Conservation (phyloP, 306 rosid genomes). For the Astragalus membranaceus region DNA sequence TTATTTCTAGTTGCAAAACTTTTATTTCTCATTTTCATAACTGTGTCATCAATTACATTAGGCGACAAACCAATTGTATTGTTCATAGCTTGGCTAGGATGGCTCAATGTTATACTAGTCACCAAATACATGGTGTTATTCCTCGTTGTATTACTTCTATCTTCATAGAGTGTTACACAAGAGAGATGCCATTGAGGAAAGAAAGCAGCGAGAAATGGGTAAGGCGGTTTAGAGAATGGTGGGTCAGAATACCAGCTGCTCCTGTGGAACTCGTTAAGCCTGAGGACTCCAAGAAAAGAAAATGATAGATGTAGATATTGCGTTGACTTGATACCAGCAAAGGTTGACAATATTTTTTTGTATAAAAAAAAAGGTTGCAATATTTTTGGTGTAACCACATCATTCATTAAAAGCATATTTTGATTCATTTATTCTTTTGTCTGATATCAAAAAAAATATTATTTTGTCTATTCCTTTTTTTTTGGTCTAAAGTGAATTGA, state of each 20-base stretch:
- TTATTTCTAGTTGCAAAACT: too few relatives aligned
- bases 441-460: neutral
- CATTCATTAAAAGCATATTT: neutral
- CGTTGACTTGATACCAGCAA: neutral
- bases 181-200: constrained; percentile 79
- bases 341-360: neutral
- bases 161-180: constrained; percentile 67
- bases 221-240: constrained; percentile 86
- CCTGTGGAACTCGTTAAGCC: constrained; percentile 72
- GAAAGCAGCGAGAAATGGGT: constrained; percentile 53
- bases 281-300: constrained; percentile 61
- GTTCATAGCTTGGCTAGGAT: too few relatives aligned
- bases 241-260: constrained; percentile 94
- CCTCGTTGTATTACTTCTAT: too few relatives aligned
- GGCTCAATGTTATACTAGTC: too few relatives aligned
- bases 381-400: neutral
- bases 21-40: too few relatives aligned
- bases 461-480: neutral
- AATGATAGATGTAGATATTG: constrained; percentile 12
- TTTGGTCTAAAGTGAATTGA: too few relatives aligned
- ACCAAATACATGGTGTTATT: too few relatives aligned
- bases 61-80: too few relatives aligned
- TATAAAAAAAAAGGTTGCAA: neutral
- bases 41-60: too few relatives aligned
- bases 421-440: constrained; percentile 2